phyloP scores from a whole-genome alignment of 1,139 yeast genomes.

The Meyerozyma carpophila region DNA sequence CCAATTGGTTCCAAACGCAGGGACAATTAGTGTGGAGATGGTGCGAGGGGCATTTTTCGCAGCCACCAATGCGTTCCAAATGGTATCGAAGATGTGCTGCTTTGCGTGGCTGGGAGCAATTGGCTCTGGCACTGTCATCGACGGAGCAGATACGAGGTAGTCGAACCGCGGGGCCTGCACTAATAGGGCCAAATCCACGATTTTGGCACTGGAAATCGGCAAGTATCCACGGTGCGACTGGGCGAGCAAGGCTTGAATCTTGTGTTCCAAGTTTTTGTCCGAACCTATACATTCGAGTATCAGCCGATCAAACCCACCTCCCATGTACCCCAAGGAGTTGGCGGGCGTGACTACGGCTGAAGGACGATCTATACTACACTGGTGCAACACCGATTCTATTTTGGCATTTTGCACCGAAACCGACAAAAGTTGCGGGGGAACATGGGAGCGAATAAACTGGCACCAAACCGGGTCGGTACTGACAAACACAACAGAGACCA shows the following conservation, averaged over 20 bases:
- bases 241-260: conserved; percentile 3
- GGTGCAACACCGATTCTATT: conserved; percentile 5
- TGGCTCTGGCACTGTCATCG: conserved; percentile 13
- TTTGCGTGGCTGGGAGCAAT: conserved; percentile 2
- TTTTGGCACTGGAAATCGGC: conserved; percentile 14
- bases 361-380: neutral
- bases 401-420: conserved; percentile 1
- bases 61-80: conserved; percentile 18
- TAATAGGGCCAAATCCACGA: conserved; percentile 10
- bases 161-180: conserved; percentile 11
- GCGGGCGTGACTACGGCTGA: conserved; percentile 18
- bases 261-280: conserved; percentile 3
- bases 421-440: neutral
- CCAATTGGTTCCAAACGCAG: conserved; percentile 26
- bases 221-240: conserved; percentile 15
- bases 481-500: neutral
- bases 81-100: conserved; percentile 11
- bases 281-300: conserved; percentile 13
- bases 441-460: neutral
- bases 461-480: neutral
- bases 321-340: conserved; percentile 22
- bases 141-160: conserved; percentile 6
- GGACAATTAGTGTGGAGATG: conserved; percentile 15
- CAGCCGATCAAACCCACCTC: conserved; percentile 23
- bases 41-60: conserved; percentile 1